phyloP scores from a whole-genome alignment of 176 grass and related monocot species.

The Phoenix dactylifera region DNA sequence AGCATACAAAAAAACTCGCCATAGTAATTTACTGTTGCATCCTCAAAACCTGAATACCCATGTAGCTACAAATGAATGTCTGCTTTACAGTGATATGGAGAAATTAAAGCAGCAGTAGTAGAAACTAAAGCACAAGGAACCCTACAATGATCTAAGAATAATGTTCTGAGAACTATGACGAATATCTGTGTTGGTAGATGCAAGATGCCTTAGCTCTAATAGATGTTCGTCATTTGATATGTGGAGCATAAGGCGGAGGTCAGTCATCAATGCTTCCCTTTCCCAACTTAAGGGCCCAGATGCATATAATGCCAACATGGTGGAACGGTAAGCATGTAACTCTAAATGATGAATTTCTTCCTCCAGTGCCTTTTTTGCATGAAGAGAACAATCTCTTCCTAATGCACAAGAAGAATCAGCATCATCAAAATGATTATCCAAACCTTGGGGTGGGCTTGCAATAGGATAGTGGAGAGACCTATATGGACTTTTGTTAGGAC shows the following conservation, averaged over 20 bases:
- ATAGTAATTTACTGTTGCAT: not conserved
- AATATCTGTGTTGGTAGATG: slow-evolving; percentile 16
- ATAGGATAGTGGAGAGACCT: slow-evolving; percentile 13
- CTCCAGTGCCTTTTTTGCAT: slow-evolving; percentile 14
- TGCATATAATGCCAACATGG: slow-evolving; percentile 49
- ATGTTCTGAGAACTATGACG: not conserved
- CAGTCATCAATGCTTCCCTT: slow-evolving; percentile 43
- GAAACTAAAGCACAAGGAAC: no score
- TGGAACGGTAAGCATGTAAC: slow-evolving; percentile 43
- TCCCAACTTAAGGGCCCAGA: slow-evolving; percentile 50
- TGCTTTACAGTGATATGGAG: not conserved
- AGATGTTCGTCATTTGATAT: slow-evolving; percentile 67
- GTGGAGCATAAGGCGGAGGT: slow-evolving; percentile 51
- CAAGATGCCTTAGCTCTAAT: slow-evolving; percentile 29
- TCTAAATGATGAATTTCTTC: slow-evolving; percentile 30
- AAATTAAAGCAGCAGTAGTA: no score
- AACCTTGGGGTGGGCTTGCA: slow-evolving; percentile 7
- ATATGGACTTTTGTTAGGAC: slow-evolving; percentile 20
- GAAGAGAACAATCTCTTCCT: slow-evolving; percentile 11
- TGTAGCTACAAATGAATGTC: not conserved
- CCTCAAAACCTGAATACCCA: not conserved
- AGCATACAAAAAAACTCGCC: not conserved
- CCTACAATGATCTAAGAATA: not conserved
- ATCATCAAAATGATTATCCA: slow-evolving; percentile 1
- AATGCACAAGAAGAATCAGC: slow-evolving; percentile 16